Base-by-base conservation (phyloP, 306 rosid species). In the Cucurbita pepo region DNA sequence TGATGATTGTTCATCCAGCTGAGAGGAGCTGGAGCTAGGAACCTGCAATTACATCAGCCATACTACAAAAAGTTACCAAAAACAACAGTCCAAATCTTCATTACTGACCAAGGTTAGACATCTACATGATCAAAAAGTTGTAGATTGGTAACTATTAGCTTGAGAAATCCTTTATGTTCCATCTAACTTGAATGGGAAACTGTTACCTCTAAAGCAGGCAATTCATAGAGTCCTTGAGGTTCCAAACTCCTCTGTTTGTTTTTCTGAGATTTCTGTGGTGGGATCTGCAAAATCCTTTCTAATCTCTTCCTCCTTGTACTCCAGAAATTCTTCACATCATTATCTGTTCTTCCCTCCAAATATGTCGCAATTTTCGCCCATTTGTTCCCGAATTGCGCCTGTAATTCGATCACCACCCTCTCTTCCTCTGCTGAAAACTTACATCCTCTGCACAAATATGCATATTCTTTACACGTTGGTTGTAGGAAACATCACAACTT, bases 281-380 rank as follows among this genome's bases (percentile, higher is more conserved):
- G 71, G 56, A 41, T 84, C 61, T 59, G 81, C 73, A 69, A 50
- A 77, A 64, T 75, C 75, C 88, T 83, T 61, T 82, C 78, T 65
- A 89, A 45, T 78, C 77, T 85, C 40, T 85, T 85, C 19, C 77
- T 75, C 45, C 88, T 80, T 3, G 83, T 85, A 54, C 91, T 86
- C 95, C 91, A 86, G 53, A 85, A 86, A 51, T 89, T 89, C 71
- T 87, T 89, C 44, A 89, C 96, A 79, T 87, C 86, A 40, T 89
- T 83, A 25, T 85, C 90, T 0, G 96, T 89, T 77, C 96, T 82
- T 14, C 88, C 96, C 7, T 55, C 67, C 79, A 89, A 78, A 80
- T 82, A 81, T 0, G 87, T 76, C 0, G 96, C 88, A 3, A 89
- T 87, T 74, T 85, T 83, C 1, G 90, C 87, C 88, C 96, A 89